Evolutionary conservation across 2,329 filamentous ascomycete genomes (phyloP).

Genomic region (Moelleriella libera): DNA sequence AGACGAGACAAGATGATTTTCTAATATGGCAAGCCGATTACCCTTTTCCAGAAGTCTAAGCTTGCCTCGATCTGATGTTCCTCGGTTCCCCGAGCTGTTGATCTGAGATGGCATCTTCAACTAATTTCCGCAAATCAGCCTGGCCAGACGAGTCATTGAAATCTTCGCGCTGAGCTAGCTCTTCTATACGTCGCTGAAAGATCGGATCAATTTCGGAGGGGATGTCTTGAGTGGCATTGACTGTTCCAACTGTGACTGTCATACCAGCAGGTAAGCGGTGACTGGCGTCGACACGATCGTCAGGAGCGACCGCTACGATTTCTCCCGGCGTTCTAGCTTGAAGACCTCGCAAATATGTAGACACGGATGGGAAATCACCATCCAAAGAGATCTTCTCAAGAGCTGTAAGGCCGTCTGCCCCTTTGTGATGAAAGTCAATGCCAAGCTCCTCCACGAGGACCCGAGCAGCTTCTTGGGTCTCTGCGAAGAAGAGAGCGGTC

Average conservation of each 20-base stretch:
- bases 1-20: constrained; percentile 34
- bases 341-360: constrained; percentile 46
- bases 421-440: constrained; percentile 49
- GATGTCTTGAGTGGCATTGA: constrained; percentile 47
- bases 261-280: constrained; percentile 63
- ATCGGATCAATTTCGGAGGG: constrained; percentile 61
- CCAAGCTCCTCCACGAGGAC: constrained; percentile 72
- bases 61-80: constrained; percentile 48
- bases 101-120: constrained; percentile 65
- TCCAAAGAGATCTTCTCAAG: constrained; percentile 68
- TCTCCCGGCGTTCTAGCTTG: constrained; percentile 12
- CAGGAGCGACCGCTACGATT: constrained; percentile 14
- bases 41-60: constrained; percentile 28
- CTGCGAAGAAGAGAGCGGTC: constrained; percentile 87
- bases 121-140: constrained; percentile 59
- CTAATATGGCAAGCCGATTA: constrained; percentile 42
- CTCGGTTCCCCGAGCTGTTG: constrained; percentile 49
- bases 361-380: constrained; percentile 63
- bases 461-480: constrained; percentile 64
- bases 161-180: constrained; percentile 70
- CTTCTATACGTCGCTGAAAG: constrained; percentile 75
- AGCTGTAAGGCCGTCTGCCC: constrained; percentile 66
- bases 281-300: constrained; percentile 23
- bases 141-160: constrained; percentile 74
- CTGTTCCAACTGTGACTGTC: constrained; percentile 61